Base-by-base conservation (phyloP, 2,329 filamentous ascomycete species). In the Colletotrichum trifolii region DNA sequence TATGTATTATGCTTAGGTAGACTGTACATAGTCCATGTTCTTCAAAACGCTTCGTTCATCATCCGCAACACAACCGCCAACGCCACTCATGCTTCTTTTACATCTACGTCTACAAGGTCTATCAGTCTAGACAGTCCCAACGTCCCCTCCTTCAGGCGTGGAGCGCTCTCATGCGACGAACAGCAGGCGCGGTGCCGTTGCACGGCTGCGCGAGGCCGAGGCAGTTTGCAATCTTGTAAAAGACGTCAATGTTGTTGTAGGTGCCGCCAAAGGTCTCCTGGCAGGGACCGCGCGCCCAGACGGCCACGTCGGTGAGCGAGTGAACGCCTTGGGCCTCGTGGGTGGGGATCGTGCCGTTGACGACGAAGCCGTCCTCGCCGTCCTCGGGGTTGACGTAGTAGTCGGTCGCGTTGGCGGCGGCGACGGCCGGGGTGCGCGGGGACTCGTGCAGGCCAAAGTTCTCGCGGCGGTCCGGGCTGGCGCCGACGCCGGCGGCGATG, bases 271-370 rank as follows among this genome's bases (percentile, higher is more conserved):
- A 96, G 12, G 85, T 79, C 71, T 92, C 89, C 76, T 93, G 89
- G 79, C 92, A 95, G 6, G 92, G 92, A 0, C 92, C 92, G 81
- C 86, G 85, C 1, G 91, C 90, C 71, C 91, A 95, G 17, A 96
- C 89, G 2, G 91, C 89, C 38, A 94, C 91, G 71, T 94, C 91
- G 1, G 91, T 94, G 67, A 94, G 80, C 33, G 88, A 91, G 80
- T 94, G 91, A 15, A 93, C 91, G 54, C 91, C 93, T 78, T 91
- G 85, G 45, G 82, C 74, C 71, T 90, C 85, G 59, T 76, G 77
- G 2, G 87, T 84, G 0, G 89, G 85, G 15, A 96, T 77, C 0
- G 91, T 94, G 54, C 93, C 93, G 72, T 95, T 94, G 69, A 93
- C 80, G 59, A 93, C 72, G 76, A 93, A 89, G 4, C 92, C 93